Evolutionary conservation across 371 early-diverging fungal genomes (phyloP).

Genomic region (Cokeromyces recurvatus): DNA sequence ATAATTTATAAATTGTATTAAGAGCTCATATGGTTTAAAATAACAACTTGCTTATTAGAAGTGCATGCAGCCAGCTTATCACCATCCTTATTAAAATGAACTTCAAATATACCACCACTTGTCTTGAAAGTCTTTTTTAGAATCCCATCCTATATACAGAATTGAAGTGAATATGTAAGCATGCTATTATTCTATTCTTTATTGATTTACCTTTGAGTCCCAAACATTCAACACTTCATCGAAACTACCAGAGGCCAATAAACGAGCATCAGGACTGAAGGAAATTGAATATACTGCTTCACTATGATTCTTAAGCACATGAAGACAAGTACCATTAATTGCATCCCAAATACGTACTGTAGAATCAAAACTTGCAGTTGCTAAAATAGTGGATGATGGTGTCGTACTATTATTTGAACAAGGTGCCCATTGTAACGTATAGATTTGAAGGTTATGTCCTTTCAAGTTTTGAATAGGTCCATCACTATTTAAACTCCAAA

Average conservation of each 20-base stretch:
- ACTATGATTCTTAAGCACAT: constrained; percentile 68
- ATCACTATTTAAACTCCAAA: constrained; percentile 41
- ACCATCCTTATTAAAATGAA: constrained; percentile 66
- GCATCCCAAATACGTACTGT: constrained; percentile 92
- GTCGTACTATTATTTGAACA: constrained; percentile 5
- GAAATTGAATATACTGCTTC: constrained; percentile 83
- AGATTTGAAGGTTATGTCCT: constrained; percentile 77
- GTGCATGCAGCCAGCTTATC: constrained; percentile 52
- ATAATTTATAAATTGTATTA: no score
- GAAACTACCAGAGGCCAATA: constrained; percentile 84
- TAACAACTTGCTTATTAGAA: constrained; percentile 44
- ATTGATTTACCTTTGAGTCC: constrained; percentile 59
- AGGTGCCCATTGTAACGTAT: constrained; percentile 69
- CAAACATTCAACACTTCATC: constrained; percentile 82
- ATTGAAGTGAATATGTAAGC: no score
- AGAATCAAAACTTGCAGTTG: constrained; percentile 88
- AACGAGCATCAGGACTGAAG: constrained; percentile 80
- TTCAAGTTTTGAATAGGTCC: constrained; percentile 52
- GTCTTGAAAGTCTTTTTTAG: constrained; percentile 63
- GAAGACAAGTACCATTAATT: constrained; percentile 62
- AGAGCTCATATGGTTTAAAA: constrained; percentile 12
- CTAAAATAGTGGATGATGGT: constrained; percentile 52
- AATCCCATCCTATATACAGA: constrained; percentile 47
- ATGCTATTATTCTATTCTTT: no score
- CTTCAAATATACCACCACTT: constrained; percentile 75